Conservation (phyloP, 257 asterid species). For the Solanum clarkiae region DNA sequence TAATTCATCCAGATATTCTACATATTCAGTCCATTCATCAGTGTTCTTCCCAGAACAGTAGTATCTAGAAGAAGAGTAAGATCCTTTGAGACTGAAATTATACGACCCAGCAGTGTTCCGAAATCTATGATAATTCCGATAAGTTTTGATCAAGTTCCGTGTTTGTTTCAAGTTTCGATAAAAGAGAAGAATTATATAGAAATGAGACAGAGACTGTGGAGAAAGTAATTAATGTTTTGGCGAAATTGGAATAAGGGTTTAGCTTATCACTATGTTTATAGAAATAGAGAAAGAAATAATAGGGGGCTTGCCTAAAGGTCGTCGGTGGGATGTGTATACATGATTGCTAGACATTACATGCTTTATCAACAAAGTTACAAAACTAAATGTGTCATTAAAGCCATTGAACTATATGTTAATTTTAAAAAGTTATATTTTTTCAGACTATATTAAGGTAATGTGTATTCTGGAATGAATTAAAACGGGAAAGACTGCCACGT, state of each 20-base stretch:
- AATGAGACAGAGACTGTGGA: conserved; percentile 24
- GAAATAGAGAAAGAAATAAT: too few species aligned
- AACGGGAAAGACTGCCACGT: too few species aligned
- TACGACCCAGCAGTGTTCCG: background rate
- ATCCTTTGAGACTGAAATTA: background rate
- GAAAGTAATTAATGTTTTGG: conserved; percentile 32
- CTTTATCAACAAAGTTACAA: background rate
- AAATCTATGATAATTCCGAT: background rate
- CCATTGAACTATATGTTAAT: too few species aligned
- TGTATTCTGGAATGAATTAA: too few species aligned
- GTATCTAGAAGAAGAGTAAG: conserved; percentile 8
- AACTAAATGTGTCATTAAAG: background rate
- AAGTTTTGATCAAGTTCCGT: background rate
- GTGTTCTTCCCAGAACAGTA: conserved; percentile 37
- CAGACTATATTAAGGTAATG: too few species aligned
- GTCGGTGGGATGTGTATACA: background rate
- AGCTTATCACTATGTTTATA: too few species aligned
- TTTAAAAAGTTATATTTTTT: too few species aligned
- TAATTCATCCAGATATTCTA: conserved; percentile 77
- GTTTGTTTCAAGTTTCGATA: background rate
- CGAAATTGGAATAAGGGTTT: conserved; percentile 23
- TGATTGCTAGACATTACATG: background rate
- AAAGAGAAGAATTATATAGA: conserved; percentile 15
- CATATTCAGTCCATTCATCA: conserved; percentile 66
- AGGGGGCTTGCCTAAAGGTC: background rate